A percentile compares a stretch with the other conserved stretches of the same genome.
Evolutionary conservation across 2,329 filamentous ascomycete genomes (phyloP).

Genomic region (Colletotrichum sp.): DNA sequence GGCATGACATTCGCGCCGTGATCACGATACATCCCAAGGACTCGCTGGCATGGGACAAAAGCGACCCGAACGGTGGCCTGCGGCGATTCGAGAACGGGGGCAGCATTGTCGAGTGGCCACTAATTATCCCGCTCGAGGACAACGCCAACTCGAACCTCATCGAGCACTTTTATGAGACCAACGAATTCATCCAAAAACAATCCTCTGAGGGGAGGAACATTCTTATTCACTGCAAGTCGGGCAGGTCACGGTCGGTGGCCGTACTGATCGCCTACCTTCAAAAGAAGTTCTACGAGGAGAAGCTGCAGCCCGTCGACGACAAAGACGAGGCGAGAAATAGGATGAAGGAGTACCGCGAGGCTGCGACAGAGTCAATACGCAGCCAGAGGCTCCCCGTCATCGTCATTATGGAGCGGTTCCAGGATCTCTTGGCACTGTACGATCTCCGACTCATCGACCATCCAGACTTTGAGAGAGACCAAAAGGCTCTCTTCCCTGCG

Average conservation of each 20-base stretch:
- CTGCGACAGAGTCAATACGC: background rate
- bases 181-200: background rate
- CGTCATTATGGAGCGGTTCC: constrained; percentile 7
- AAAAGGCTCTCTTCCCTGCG: background rate
- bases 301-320: background rate
- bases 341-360: background rate
- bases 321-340: background rate
- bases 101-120: background rate
- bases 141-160: constrained; percentile 7
- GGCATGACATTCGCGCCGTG: background rate
- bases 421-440: background rate
- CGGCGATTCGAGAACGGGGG: background rate
- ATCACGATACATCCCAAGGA: constrained; percentile 3
- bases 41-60: background rate
- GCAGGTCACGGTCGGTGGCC: background rate
- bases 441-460: background rate
- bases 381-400: background rate
- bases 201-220: background rate
- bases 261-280: constrained; percentile 3
- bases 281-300: background rate
- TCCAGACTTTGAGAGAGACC: background rate
- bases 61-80: background rate
- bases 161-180: background rate
- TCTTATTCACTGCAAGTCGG: constrained; percentile 1
- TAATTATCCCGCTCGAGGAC: constrained; percentile 6